Evolutionary conservation across 176 grass and related monocot species (phyloP), one percentile per base, ranked within the genome.

Genomic region (Triticum aestivum): DNA sequence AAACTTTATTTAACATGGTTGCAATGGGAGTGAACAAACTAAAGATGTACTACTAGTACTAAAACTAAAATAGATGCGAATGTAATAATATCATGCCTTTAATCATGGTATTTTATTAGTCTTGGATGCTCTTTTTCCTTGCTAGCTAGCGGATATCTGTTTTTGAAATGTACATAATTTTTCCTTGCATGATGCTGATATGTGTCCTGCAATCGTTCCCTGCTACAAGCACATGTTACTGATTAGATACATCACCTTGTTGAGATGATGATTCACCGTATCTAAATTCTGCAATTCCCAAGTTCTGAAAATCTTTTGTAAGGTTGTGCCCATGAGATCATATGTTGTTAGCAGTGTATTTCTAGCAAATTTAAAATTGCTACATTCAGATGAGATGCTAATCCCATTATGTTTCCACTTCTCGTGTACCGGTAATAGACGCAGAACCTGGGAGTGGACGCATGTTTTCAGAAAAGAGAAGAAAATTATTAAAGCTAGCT

Each of bases 391-490:
- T 79, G 62, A 42, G 17, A 66, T 83, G 38, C 30, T 88, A 80
- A 84, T 34, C 4, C 7, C 66, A 83, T 73, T 68, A 37, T 61
- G 13, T 76, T 66, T 52, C n/a, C 27, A 75, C 65, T 87, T 82
- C 24, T 88, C 62, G 29, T 81, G 8, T 33, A 11, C 9, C 6
- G 49, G 49, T 56, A 77, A 79, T 85, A 88, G 85, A 74, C 49
- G 77, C 5, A 82, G 86, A 87, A 23, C 85, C 70, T 78, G 79
- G 88, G 79, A 89, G 75, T 84, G 92, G 59, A 61, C 78, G 24
- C 15, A 56, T 97, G 17, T 92, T 94, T 82, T 92, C 91, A 79
- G 88, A 85, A 83, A 97, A 92, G 86, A 97, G 92, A 82, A 88
- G 58, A 65, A 97, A 92, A 65, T 65, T 97, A 83, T 79, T 92